Evolutionary conservation across 2,329 filamentous ascomycete species (phyloP), one percentile per base, ranked within the genome.

Genomic region (Claviceps monticola): DNA sequence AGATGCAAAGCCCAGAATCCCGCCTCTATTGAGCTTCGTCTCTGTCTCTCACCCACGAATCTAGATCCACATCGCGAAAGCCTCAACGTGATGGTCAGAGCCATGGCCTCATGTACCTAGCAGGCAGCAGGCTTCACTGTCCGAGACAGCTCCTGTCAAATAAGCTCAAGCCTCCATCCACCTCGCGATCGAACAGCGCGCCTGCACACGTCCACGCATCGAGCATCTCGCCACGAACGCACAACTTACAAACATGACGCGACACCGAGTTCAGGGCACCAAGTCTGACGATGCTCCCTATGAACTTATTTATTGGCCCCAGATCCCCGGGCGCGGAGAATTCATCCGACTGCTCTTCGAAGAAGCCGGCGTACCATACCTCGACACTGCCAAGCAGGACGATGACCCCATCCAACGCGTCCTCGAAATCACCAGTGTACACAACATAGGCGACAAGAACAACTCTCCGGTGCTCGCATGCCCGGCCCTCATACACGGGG

Each of bases 261-360:
- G 58, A 17, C 55, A 59, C 3, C 56, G 57, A 7, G 43, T 58
- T 8, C 66, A 66, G 52, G 60, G 62, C n/a, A 49, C 59, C 50
- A 66, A 62, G 34, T 60, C 61, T 58, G 71, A 75, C 54, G 70
- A 73, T 47, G 63, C 68, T 51, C 68, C 73, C 0, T 86, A 84
- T 62, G 72, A 82, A 56, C 75, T 86, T 53, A 71, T 86, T 62
- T 89, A 89, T 74, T 86, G 83, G 78, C 83, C 83, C 17, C 66
- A 66, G 17, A 69, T 88, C 26, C 86, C 86, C 37, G 86, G 86
- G 42, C 83, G 86, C 48, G 86, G 81, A 55, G 86, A 91, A 63
- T 79, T 80, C 64, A 69, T 89, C 61, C 84, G 86, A 21, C 76
- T 91, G 11, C 74, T 75, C 16, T 79, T 91, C 57, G 86, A 90